Percentiles rank a stretch among this genome's conserved stretches.
These are phyloP conservation scores for Polyplosphaeria fusca DNA, from an alignment of 495 filamentous ascomycete species.

Conservation along the genomic window DNA sequence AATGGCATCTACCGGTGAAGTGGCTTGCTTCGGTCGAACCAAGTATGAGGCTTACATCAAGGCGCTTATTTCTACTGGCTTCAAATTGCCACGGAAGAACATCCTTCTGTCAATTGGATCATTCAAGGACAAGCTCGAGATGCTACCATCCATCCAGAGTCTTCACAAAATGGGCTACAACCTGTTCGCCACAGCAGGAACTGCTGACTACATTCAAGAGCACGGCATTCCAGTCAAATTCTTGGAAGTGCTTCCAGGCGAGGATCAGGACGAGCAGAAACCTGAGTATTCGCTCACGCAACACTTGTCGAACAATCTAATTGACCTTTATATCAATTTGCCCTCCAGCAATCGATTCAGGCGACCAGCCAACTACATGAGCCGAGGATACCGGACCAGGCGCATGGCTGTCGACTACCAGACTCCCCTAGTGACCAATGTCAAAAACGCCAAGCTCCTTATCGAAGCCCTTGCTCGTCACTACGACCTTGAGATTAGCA, in stretches of 20 bases:
- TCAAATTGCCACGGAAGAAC: conserved; percentile 93
- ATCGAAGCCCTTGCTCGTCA: conserved; percentile 90
- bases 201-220: conserved; percentile 90
- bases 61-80: conserved; percentile 89
- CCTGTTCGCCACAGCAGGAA: conserved; percentile 92
- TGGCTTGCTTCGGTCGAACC: conserved; percentile 91
- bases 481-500: conserved; percentile 75
- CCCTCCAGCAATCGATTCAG: conserved; percentile 96
- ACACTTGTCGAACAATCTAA: conserved; percentile 92
- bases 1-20: conserved; percentile 98
- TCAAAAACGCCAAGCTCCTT: conserved; percentile 97
- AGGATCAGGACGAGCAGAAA: conserved; percentile 74
- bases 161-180: conserved; percentile 87
- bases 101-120: conserved; percentile 93
- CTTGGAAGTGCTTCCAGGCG: conserved; percentile 72
- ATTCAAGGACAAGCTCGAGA: conserved; percentile 95
- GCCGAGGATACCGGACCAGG: conserved; percentile 89
- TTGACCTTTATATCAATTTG: conserved; percentile 97
- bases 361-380: conserved; percentile 96
- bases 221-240: conserved; percentile 87
- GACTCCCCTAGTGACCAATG: conserved; percentile 94
- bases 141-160: conserved; percentile 88
- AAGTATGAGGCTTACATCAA: conserved; percentile 98
- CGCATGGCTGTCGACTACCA: conserved; percentile 99
- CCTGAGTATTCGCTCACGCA: conserved; percentile 94